These are phyloP conservation scores for Crepidotus variabilis DNA, from an alignment of 768 basidiomycete species.

Conservation along the genomic window DNA sequence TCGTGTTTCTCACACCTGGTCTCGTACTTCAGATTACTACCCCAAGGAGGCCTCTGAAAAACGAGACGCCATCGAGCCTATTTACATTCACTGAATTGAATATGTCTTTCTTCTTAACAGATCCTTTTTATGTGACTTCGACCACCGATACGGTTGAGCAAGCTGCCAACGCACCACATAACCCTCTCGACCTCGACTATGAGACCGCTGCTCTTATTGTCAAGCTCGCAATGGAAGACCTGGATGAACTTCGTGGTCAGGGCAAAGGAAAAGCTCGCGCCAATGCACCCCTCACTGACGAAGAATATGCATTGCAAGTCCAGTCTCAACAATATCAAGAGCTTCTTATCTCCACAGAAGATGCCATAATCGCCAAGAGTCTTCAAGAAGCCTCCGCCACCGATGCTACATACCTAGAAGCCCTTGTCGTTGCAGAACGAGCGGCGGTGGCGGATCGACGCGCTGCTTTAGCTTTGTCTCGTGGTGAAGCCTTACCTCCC, in stretches of 20 bases:
- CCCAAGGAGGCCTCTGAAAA: conserved; percentile 2
- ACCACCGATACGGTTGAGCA: neutral
- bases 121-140: neutral
- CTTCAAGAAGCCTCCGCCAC: conserved; percentile 35
- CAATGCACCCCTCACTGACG: conserved; percentile 32
- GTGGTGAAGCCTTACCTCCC: conserved; percentile 26
- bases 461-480: conserved; percentile 34
- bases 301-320: conserved; percentile 39
- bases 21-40: conserved; percentile 10
- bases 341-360: conserved; percentile 27
- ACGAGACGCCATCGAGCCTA: conserved; percentile 3
- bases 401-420: conserved; percentile 29
- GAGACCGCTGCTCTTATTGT: conserved; percentile 36
- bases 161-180: neutral
- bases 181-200: conserved; percentile 20
- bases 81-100: neutral
- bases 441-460: conserved; percentile 37
- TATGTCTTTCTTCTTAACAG: neutral
- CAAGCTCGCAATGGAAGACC: conserved; percentile 38
- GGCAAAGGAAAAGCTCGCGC: conserved; percentile 37
- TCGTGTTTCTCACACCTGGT: conserved; percentile 2
- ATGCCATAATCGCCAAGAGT: conserved; percentile 37
- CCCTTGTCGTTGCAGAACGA: conserved; percentile 27
- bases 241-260: conserved; percentile 18
- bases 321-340: conserved; percentile 33